These are phyloP conservation scores for Debaryomyces castellii DNA, from an alignment of 805 yeast genomes.

Conservation along the genomic window DNA sequence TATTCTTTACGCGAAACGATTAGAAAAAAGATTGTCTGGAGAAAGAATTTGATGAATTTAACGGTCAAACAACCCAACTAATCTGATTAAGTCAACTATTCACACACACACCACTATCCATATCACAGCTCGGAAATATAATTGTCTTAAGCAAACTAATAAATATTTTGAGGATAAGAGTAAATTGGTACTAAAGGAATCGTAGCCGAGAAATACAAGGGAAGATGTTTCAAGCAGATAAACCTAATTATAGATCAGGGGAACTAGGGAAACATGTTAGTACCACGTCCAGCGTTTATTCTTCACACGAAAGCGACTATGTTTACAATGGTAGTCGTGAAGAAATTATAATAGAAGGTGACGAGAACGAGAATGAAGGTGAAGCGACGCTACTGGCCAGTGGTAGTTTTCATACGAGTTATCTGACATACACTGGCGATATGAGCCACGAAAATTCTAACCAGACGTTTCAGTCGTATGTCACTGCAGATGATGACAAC, in stretches of 20 bases:
- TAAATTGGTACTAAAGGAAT: too few relatives aligned
- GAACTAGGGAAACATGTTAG: conserved; percentile 21
- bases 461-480: conserved; percentile 25
- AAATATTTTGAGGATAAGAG: background rate
- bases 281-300: conserved; percentile 37
- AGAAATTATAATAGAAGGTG: conserved; percentile 14
- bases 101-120: too few relatives aligned
- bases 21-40: background rate
- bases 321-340: conserved; percentile 10
- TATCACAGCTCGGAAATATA: background rate
- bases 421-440: background rate
- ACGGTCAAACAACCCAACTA: background rate
- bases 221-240: conserved; percentile 6
- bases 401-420: conserved; percentile 6
- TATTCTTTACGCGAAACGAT: background rate
- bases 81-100: too few relatives aligned
- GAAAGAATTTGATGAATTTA: background rate
- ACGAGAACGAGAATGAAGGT: conserved; percentile 12
- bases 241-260: background rate
- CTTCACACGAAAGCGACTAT: conserved; percentile 22
- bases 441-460: conserved; percentile 13
- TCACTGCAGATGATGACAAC: conserved; percentile 23
- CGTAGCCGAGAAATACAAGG: too few relatives aligned
- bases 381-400: background rate
- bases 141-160: background rate